Evolutionary conservation across 768 basidiomycete species (phyloP), one percentile per base, ranked within the genome.

Genomic region (Rhodotorula diobovata): DNA sequence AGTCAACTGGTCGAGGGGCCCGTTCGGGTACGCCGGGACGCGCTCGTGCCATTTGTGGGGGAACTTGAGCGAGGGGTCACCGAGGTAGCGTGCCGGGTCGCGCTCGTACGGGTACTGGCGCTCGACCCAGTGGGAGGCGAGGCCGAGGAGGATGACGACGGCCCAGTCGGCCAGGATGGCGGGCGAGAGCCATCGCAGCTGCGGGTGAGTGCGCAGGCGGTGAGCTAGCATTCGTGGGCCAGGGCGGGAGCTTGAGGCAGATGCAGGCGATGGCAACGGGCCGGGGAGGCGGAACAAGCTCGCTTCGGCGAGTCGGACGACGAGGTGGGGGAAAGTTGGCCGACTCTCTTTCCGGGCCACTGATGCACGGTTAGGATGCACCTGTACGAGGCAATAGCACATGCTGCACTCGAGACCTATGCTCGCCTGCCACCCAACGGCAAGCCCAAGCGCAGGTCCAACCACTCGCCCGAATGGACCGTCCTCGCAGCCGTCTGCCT

Each of bases 401-500:
- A 56, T 20, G 43, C 76, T 23, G 76, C 76, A 16, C 66, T 78
- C 15, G 50, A n/a, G 18, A 48, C 70, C 15, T 81, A 79, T 62
- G 56, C 72, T 4, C 18, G 70, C 0, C 72, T 81, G 5, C 80
- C 80, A 0, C 41, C 62, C 12, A 72, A 74, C 43, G 78, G 77
- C 54, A 81, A 81, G 63, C 81, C 81, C 3, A 51, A 60, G 2
- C 70, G 71, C 14, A 74, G 81, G 2, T 62, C 73, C 11, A 81
- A 81, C 71, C 78, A 78, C 9, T 46, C 74, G 1, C 72, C 66
- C 1, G 78, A 80, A 73, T 81, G 80, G 80, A 81, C 80, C n/a
- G 79, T 81, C 65, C 78, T 82, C 58, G 78, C 81, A 14, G 78
- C 77, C 20, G 78, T 81, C 58, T 74, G 71, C 54, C 72, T 82